Evolutionary conservation across 495 filamentous ascomycete genomes (phyloP).

Genomic region (Glarea lozoyensis): DNA sequence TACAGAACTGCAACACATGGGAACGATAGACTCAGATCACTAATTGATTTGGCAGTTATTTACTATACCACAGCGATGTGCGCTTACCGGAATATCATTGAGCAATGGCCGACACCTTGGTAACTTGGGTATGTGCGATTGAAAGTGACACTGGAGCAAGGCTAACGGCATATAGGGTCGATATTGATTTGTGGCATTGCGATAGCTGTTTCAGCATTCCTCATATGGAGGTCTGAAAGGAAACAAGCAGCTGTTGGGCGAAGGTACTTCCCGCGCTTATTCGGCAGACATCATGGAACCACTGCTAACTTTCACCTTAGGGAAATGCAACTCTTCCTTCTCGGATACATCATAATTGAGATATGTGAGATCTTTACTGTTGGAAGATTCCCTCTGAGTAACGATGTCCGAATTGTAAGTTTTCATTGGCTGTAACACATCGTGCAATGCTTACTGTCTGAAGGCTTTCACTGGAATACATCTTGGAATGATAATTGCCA

Average conservation of each 20-base stretch:
- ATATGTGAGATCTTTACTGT: constrained; percentile 97
- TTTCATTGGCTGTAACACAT: not conserved
- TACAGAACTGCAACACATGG: no score
- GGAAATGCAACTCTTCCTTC: constrained; percentile 91
- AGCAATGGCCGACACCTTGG: constrained; percentile 62
- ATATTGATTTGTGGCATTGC: constrained; percentile 74
- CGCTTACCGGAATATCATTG: no score
- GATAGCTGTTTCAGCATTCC: constrained; percentile 52
- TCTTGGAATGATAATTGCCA: constrained; percentile 79
- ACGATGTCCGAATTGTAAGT: constrained; percentile 57
- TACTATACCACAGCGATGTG: no score
- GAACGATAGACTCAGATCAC: no score
- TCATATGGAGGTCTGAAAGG: constrained; percentile 75
- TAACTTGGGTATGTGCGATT: constrained; percentile 67
- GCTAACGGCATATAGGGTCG: constrained; percentile 54
- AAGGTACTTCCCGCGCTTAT: no score
- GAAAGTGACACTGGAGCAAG: not conserved
- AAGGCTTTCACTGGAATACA: constrained; percentile 92
- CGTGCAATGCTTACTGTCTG: constrained; percentile 12
- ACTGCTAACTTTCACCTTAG: constrained; percentile 36
- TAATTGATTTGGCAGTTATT: no score
- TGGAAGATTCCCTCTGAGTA: constrained; percentile 71
- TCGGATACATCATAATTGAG: constrained; percentile 78
- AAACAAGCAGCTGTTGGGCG: constrained; percentile 93
- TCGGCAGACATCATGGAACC: no score